phyloP scores from a whole-genome alignment of 257 asterid species.

The Rauvolfia tetraphylla region DNA sequence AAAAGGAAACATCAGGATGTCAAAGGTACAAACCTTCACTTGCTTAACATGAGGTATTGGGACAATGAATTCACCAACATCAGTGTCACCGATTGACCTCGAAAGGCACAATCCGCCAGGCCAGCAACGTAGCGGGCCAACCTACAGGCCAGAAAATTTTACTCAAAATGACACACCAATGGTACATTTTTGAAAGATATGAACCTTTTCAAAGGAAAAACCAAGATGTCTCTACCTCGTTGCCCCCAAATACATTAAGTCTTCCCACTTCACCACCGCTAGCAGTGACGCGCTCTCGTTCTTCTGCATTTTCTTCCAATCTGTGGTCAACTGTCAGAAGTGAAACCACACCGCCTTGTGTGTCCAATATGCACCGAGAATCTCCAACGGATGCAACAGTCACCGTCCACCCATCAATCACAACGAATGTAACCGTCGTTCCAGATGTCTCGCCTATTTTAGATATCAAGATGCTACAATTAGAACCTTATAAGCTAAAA shows the following conservation, averaged over 20 bases:
- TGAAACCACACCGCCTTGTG: constrained; percentile 87
- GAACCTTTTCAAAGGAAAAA: background rate
- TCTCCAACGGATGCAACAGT: constrained; percentile 99
- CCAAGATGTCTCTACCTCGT: constrained; percentile 47
- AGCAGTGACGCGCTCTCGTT: constrained; percentile 95
- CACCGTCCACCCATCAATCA: constrained; percentile 95
- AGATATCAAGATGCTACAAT: constrained; percentile 22
- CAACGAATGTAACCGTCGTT: constrained; percentile 91
- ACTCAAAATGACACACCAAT: background rate
- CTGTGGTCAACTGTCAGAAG: constrained; percentile 92
- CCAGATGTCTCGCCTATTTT: constrained; percentile 93
- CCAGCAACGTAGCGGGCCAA: constrained; percentile 99
- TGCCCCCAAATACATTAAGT: constrained; percentile 86
- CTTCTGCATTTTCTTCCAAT: constrained; percentile 89
- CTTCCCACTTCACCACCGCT: constrained; percentile 98
- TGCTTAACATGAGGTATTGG: constrained; percentile 99
- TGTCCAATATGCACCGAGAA: constrained; percentile 92
- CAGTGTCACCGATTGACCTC: constrained; percentile 96
- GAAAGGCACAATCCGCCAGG: constrained; percentile 99
- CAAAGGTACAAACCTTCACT: constrained; percentile 69
- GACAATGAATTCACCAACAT: constrained; percentile 92
- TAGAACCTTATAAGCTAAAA: constrained; percentile 10
- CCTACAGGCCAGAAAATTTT: constrained; percentile 43
- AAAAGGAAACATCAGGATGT: constrained; percentile 8
- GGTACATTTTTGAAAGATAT: background rate